Conservation (phyloP, 352 stramenopile genomes). For the Phytophthora sp. region DNA sequence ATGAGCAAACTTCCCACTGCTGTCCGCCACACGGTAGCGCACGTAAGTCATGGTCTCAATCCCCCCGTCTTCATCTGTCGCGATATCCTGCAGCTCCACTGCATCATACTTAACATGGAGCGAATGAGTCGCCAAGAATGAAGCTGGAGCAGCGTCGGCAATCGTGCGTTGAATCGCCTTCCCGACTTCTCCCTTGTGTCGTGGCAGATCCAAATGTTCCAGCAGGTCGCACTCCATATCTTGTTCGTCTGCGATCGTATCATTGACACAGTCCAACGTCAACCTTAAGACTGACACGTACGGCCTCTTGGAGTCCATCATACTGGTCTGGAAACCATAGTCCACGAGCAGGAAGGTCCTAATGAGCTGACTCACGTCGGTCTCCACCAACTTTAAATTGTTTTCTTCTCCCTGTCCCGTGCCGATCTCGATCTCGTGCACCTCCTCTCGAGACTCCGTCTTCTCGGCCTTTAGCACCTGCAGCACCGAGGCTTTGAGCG, state of each 20-base stretch:
- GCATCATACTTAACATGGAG: conserved; percentile 58
- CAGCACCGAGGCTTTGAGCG: conserved; percentile 50
- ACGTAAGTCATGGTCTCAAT: conserved; percentile 53
- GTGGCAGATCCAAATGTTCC: conserved; percentile 60
- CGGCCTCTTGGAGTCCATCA: conserved; percentile 55
- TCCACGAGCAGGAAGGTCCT: conserved; percentile 59
- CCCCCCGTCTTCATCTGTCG: conserved; percentile 19
- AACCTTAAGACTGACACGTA: conserved; percentile 63
- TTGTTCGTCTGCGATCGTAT: conserved; percentile 19
- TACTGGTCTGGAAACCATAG: conserved; percentile 64
- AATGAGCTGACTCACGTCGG: conserved; percentile 51
- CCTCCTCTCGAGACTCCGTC: conserved; percentile 44
- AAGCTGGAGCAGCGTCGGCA: conserved; percentile 39
- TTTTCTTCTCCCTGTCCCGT: conserved; percentile 35
- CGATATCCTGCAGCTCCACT: conserved; percentile 57
- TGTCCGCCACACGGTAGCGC: conserved; percentile 50
- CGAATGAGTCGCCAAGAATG: conserved; percentile 47
- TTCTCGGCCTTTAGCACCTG: conserved; percentile 61
- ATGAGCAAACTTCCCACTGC: conserved; percentile 14
- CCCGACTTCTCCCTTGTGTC: conserved; percentile 49
- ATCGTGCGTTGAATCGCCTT: conserved; percentile 58
- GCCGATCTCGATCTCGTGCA: conserved; percentile 49
- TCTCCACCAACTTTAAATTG: conserved; percentile 46
- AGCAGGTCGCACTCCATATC: conserved; percentile 58
- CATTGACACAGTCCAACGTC: conserved; percentile 68